These are phyloP conservation scores for Rubia yunnanensis DNA, from an alignment of 257 asterid genomes.

Conservation along the genomic window DNA sequence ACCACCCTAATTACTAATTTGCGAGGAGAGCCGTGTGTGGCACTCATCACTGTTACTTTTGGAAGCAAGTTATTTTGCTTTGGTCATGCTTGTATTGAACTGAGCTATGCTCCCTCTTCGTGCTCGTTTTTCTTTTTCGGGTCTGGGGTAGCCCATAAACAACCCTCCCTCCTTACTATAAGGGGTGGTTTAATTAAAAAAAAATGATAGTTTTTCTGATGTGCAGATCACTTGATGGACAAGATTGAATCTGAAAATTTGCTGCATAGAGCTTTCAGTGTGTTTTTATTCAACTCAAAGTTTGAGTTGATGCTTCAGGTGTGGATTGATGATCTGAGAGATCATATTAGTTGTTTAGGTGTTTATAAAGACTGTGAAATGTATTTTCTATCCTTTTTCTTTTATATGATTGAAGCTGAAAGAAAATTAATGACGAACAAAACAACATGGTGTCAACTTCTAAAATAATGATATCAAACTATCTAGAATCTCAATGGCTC, in stretches of 20 bases:
- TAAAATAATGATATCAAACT: conserved; percentile 1
- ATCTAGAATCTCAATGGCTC: neutral
- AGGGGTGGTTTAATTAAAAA: too few relatives aligned
- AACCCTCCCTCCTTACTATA: too few relatives aligned
- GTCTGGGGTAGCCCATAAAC: too few relatives aligned
- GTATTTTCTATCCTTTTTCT: neutral
- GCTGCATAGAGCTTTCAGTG: conserved; percentile 95
- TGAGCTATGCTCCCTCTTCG: too few relatives aligned
- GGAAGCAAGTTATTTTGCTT: too few relatives aligned
- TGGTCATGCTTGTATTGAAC: too few relatives aligned
- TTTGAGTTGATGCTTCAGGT: conserved; percentile 94
- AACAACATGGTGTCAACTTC: neutral
- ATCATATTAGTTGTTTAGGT: neutral
- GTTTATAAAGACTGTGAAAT: neutral
- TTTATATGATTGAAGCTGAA: neutral
- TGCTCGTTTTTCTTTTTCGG: too few relatives aligned
- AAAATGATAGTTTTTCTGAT: neutral
- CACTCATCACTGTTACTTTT: too few relatives aligned
- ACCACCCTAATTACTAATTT: too few relatives aligned
- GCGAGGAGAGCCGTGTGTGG: too few relatives aligned
- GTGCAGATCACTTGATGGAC: conserved; percentile 88
- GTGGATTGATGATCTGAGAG: conserved; percentile 5
- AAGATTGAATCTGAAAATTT: conserved; percentile 68
- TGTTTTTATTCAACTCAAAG: conserved; percentile 80
- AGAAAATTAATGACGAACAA: neutral